Base-by-base conservation (phyloP, 768 basidiomycete species). In the Suillus brevipes region DNA sequence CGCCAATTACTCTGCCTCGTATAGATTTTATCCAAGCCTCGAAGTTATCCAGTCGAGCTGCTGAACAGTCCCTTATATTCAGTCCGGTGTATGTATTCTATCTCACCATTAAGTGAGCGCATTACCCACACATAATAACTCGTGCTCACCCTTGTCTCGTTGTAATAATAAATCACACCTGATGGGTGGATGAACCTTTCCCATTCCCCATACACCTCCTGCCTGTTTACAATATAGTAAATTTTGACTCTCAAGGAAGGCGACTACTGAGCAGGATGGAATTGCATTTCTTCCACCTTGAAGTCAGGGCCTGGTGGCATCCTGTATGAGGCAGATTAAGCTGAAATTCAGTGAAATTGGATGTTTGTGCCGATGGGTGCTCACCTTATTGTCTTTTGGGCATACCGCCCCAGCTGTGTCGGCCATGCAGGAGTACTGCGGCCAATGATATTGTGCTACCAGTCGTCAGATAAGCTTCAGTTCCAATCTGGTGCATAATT, bases 1-100 rank as follows among this genome's bases (percentile, higher is more conserved):
- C n/a, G 0, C 6, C 36, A 1, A 0, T 31, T 31, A 10, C 31
- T 5, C 9, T n/a, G n/a, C 28, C 20, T 18, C 58, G 1, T 6
- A 12, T 40, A 3, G 38, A 7, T 16, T 18, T n/a, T 2, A 60
- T 6, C 58, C 58, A 60, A 4, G 37, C 58, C n/a, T 60, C 58
- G 2, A 60, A 60, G 6, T 60, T 38, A 0, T 36, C n/a, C 12
- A 60, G 10, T 3, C n/a, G 13, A 36, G 1, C 12, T 10, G 2
- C 2, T 14, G 58, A 1, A 23, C 58, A 60, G 10, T 37, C 43
- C 7, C 9, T 23, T 16, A 60, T 12, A 31, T 60, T 43, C 14
- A 60, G 5, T 42, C 38, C n/a, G 0, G 38, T 60, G 58, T 40
- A 60, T 14, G 58, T 40, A 0, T 43, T 60, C 38, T 60, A 23